Percentiles rank a stretch among this genome's conserved stretches.
Conservation (phyloP, 345 rosid genomes). For the Lepidium aucheri region DNA sequence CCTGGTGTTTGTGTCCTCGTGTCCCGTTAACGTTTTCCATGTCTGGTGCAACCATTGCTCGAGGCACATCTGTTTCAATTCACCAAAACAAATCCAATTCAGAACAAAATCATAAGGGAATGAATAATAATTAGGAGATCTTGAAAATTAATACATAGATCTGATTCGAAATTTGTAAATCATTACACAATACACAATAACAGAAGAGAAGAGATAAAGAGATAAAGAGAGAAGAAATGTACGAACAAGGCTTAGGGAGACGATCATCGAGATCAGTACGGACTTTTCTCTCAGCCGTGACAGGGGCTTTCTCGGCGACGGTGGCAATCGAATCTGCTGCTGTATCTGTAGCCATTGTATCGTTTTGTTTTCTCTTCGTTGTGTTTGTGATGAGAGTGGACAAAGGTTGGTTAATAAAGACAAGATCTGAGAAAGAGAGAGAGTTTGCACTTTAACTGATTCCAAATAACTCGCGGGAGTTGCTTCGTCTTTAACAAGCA, state of each 20-base stretch:
- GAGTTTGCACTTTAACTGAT: slow-evolving; percentile 1
- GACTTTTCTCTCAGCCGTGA: slow-evolving; percentile 43
- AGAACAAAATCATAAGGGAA: neutral
- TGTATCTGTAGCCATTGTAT: slow-evolving; percentile 17
- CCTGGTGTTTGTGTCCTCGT: slow-evolving; percentile 40
- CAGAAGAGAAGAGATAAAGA: neutral
- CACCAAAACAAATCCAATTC: neutral
- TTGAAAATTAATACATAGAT: neutral
- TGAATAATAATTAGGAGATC: too few relatives aligned
- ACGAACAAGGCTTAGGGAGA: slow-evolving; percentile 51
- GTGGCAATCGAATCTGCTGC: slow-evolving; percentile 32
- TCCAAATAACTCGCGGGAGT: slow-evolving; percentile 26
- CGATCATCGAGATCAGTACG: slow-evolving; percentile 42
- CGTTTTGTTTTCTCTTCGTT: neutral
- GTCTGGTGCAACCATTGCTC: slow-evolving; percentile 51
- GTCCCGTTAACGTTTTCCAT: slow-evolving; percentile 52
- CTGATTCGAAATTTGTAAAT: neutral
- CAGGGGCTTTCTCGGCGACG: slow-evolving; percentile 42
- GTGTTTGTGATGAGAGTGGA: neutral
- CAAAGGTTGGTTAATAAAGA: neutral
- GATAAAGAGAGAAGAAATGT: neutral
- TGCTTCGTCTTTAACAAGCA: neutral
- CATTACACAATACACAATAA: too few relatives aligned
- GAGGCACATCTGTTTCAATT: slow-evolving; percentile 36
- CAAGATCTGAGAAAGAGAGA: neutral